A percentile compares a stretch with the other conserved stretches of the same genome.
Evolutionary conservation across 306 rosid species (phyloP).

Genomic region (Ziziphus jujuba): DNA sequence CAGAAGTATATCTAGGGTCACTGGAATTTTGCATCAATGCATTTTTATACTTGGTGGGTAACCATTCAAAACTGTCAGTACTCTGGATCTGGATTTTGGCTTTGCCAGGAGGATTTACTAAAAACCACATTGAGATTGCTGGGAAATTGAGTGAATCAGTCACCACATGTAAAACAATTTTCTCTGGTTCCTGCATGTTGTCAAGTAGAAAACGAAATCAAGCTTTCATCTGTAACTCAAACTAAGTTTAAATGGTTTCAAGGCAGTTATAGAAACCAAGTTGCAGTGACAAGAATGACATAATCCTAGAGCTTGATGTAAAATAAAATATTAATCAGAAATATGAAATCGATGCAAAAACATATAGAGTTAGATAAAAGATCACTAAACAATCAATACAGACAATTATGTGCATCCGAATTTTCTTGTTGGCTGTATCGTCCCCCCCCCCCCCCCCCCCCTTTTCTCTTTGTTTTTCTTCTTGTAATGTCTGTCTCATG

Average conservation of each 20-base stretch:
- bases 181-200: slow-evolving; percentile 72
- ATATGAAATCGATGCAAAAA: too few relatives aligned
- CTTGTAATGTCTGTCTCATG: too few relatives aligned
- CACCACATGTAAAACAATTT: slow-evolving; percentile 85
- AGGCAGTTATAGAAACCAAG: too few relatives aligned
- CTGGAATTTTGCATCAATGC: slow-evolving; percentile 40
- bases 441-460: too few relatives aligned
- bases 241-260: not conserved
- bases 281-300: too few relatives aligned
- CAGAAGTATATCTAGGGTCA: slow-evolving; percentile 81
- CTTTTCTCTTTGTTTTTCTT: too few relatives aligned
- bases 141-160: slow-evolving; percentile 86
- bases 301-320: too few relatives aligned
- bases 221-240: slow-evolving; percentile 2
- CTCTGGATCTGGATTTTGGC: slow-evolving; percentile 76
- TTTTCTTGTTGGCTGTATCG: too few relatives aligned
- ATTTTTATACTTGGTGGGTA: slow-evolving; percentile 45
- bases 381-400: too few relatives aligned
- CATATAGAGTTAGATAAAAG: too few relatives aligned
- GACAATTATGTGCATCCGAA: too few relatives aligned
- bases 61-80: slow-evolving; percentile 65
- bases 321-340: too few relatives aligned
- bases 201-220: slow-evolving; percentile 21
- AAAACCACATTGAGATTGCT: slow-evolving; percentile 93
- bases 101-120: slow-evolving; percentile 77